Percentiles rank a stretch among this genome's conserved stretches.
Conservation (phyloP, 257 asterid genomes). For the Petunia axillaris region DNA sequence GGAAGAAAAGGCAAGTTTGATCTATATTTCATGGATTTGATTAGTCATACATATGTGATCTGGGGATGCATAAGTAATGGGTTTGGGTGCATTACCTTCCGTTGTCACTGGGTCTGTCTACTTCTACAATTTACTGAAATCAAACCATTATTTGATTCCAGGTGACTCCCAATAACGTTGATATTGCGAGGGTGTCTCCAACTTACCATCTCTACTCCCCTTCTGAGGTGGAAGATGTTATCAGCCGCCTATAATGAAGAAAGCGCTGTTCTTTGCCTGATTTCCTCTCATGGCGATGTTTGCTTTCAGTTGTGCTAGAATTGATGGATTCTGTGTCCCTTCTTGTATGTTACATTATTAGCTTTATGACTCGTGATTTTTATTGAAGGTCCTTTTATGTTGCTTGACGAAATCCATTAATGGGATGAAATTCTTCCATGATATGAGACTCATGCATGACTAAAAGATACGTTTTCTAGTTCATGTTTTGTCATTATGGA, state of each 20-base stretch:
- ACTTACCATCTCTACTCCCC: conserved; percentile 84
- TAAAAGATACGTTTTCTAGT: not conserved
- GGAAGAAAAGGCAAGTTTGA: conserved; percentile 76
- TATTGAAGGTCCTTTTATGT: not conserved
- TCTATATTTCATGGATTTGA: too few species aligned
- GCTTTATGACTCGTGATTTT: not conserved
- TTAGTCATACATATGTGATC: too few species aligned
- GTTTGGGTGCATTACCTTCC: too few species aligned
- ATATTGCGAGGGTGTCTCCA: conserved; percentile 87
- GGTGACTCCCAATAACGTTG: conserved; percentile 93
- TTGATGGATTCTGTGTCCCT: not conserved
- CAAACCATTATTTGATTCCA: conserved; percentile 33
- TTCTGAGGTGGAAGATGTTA: conserved; percentile 82
- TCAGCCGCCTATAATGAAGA: conserved; percentile 60
- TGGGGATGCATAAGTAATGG: too few species aligned
- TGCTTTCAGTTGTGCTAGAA: conserved; percentile 4
- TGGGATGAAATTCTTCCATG: not conserved
- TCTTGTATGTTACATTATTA: not conserved
- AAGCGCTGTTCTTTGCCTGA: not conserved
- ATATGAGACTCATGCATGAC: not conserved
- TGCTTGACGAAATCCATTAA: not conserved
- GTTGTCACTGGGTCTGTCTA: not conserved
- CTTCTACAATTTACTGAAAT: not conserved
- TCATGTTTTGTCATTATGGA: too few species aligned
- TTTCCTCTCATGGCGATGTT: conserved; percentile 7